phyloP scores from a whole-genome alignment of 2,329 filamentous ascomycete species.

The Madurella mycetomatis region DNA sequence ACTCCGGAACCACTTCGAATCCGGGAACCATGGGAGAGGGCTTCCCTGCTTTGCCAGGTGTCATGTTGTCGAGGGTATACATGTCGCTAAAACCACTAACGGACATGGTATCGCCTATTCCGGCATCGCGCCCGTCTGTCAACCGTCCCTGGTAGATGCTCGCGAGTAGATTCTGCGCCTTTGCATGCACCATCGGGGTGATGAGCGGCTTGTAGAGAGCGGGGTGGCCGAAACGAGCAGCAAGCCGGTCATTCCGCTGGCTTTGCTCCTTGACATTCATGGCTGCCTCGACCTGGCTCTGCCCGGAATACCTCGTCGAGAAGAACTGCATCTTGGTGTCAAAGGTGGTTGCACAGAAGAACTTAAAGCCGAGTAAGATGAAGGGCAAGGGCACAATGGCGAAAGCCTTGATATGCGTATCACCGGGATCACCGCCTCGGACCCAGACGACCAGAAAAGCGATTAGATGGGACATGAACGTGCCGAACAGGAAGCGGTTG shows the following conservation, averaged over 20 bases:
- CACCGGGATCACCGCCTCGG: conserved; percentile 51
- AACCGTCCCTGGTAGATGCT: conserved; percentile 80
- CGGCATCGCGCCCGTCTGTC: conserved; percentile 58
- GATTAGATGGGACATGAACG: conserved; percentile 72
- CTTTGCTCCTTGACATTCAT: conserved; percentile 48
- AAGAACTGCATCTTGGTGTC: conserved; percentile 80
- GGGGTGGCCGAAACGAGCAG: conserved; percentile 81
- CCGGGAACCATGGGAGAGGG: conserved; percentile 50
- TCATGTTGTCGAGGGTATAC: conserved; percentile 77
- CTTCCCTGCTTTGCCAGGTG: conserved; percentile 51
- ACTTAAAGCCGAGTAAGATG: conserved; percentile 77
- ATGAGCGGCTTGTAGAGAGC: conserved; percentile 84
- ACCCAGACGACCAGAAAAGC: conserved; percentile 73
- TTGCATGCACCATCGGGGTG: conserved; percentile 92
- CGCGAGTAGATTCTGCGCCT: conserved; percentile 80
- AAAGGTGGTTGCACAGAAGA: conserved; percentile 71
- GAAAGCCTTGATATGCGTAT: conserved; percentile 56
- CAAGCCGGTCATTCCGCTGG: conserved; percentile 63
- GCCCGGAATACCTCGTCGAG: conserved; percentile 56
- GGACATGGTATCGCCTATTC: conserved; percentile 49
- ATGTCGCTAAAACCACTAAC: conserved; percentile 77
- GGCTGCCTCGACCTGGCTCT: conserved; percentile 42
- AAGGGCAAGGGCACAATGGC: conserved; percentile 71
- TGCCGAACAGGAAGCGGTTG: conserved; percentile 85
- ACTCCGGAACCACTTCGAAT: conserved; percentile 87